Base-by-base conservation (phyloP, 148 eudicot species). In the Rhododendron molle region DNA sequence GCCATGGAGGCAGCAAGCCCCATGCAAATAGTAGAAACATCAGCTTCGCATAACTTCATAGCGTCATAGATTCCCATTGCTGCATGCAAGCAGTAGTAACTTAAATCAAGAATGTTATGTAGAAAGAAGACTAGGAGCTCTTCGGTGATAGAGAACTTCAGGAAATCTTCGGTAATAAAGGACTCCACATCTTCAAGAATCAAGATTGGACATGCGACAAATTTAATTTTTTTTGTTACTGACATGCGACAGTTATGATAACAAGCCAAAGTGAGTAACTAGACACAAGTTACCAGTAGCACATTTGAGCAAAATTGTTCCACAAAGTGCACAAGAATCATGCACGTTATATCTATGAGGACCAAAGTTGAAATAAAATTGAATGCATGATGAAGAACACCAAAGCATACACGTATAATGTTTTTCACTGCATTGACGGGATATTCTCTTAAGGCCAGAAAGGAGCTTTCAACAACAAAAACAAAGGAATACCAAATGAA, bases 1-100 rank as follows among this genome's bases (percentile, higher is more conserved):
- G 98, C 98, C 98, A 97, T 95, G 34, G 99, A 95, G 62, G 98
- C 98, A 83, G 99, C 99, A 81, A 97, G 85, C n/a, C 99, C 99
- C 79, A 95, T 46, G 83, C 98, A 93, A 83, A 93, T 90, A 60
- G 99, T 97, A 58, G 99, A 97, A 83, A 97, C 92, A 92, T 97
- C 99, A 40, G 98, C 98, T 90, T 93, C 93, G 91, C 98, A 95
- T 83, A 92, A 86, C 90, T 95, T 97, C 99, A 97, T 97, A 32
- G 98, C 95, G 92, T 97, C 99, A 85, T 97, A 97, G 43, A 97
- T 97, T 86, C 95, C 98, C 99, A 97, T 93, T 67, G 98, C 99
- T 96, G 84, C 83, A 87, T 78, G 76, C 87, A 78, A 78, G 76
- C 85, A 78, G 18, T 32, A 81, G 79, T 43, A 87, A 82, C 34